Percentiles rank a stretch among this genome's conserved stretches.
phyloP scores from a whole-genome alignment of 495 filamentous ascomycete genomes.

The Trichoderma orchidacearum region DNA sequence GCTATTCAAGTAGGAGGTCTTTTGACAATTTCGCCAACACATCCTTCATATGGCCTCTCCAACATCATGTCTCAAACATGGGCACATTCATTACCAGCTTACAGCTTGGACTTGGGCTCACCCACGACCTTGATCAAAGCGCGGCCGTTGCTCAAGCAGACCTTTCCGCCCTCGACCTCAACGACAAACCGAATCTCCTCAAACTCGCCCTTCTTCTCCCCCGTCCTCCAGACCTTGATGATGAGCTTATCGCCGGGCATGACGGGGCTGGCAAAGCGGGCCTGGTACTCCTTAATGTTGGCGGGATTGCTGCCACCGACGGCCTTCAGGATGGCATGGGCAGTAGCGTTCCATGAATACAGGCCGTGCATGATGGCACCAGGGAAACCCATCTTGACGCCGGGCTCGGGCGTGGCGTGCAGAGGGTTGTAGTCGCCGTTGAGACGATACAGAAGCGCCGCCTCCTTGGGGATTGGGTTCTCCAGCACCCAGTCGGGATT shows the following conservation, averaged over 20 bases:
- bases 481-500: constrained; percentile 62
- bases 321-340: constrained; percentile 58
- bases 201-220: constrained; percentile 52
- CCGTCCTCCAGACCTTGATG: constrained; percentile 49
- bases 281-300: constrained; percentile 77
- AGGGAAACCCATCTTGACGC: constrained; percentile 79
- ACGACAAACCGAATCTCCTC: constrained; percentile 74
- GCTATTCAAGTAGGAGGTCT: too few relatives aligned
- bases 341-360: constrained; percentile 69
- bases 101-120: constrained; percentile 51
- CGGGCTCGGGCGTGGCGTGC: constrained; percentile 72
- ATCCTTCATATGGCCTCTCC: not conserved
- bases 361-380: constrained; percentile 82
- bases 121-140: constrained; percentile 55
- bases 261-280: constrained; percentile 74
- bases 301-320: constrained; percentile 63
- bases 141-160: constrained; percentile 71
- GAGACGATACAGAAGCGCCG: constrained; percentile 64
- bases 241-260: constrained; percentile 60
- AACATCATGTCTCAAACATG: constrained; percentile 5
- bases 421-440: constrained; percentile 91
- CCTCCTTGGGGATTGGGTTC: constrained; percentile 52
- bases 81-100: constrained; percentile 11
- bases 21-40: not conserved
- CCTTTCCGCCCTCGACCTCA: constrained; percentile 57